These are phyloP conservation scores for Fragilariopsis cylindrus DNA, from an alignment of 108 stramenopile genomes.

Conservation along the genomic window DNA sequence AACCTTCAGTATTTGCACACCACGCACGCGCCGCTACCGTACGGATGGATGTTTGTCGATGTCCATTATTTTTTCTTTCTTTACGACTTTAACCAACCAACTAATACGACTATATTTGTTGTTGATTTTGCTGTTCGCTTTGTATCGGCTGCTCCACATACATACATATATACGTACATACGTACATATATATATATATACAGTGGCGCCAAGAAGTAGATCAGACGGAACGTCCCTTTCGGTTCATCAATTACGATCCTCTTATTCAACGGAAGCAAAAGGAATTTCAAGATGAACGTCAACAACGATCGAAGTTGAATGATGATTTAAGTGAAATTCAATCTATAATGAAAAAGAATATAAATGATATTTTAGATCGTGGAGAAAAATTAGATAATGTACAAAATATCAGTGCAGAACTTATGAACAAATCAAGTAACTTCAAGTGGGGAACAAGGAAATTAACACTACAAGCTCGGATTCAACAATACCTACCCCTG, in stretches of 20 bases:
- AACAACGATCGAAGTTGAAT: conserved; percentile 81
- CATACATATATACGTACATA: not conserved
- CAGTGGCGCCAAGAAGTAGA: conserved; percentile 66
- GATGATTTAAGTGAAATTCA: conserved; percentile 96
- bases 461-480: conserved; percentile 76
- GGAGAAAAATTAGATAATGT: conserved; percentile 91
- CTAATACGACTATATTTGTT: not conserved
- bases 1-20: not conserved
- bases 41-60: not conserved
- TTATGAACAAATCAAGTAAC: conserved; percentile 77
- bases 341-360: conserved; percentile 95
- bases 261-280: conserved; percentile 93
- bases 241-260: conserved; percentile 87
- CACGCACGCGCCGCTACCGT: not conserved
- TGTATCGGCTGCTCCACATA: conserved; percentile 1
- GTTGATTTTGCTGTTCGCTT: not conserved
- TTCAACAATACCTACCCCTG: conserved; percentile 87
- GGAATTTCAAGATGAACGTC: conserved; percentile 89
- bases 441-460: conserved; percentile 94
- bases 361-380: conserved; percentile 85
- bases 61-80: not conserved
- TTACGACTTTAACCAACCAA: not conserved
- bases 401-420: conserved; percentile 63
- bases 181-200: not conserved
- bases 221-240: conserved; percentile 90